Evolutionary conservation across 176 grass and related monocot species (phyloP).

Genomic region (Secale cereale): DNA sequence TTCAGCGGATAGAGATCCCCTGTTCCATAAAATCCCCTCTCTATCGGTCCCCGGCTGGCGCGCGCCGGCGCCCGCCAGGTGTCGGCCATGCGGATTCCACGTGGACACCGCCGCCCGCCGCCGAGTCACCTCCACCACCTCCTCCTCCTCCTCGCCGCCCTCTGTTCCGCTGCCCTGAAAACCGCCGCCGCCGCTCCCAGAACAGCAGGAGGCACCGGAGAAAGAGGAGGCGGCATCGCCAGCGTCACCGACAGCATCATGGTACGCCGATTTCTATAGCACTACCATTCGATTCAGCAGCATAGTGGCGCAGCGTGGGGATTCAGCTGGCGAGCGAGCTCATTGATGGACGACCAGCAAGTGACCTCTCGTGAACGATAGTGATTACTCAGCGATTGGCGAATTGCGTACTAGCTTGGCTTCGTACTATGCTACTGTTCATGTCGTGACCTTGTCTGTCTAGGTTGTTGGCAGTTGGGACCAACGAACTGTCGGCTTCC

Average conservation of each 20-base stretch:
- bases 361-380: not conserved
- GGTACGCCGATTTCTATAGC: not conserved
- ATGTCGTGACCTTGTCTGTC: not conserved
- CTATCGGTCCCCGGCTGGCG: not conserved
- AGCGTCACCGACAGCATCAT: not conserved
- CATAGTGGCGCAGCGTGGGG: too few species aligned
- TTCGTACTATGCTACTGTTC: not conserved
- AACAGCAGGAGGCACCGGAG: not conserved
- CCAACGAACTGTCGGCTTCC: not conserved
- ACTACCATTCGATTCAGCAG: not conserved
- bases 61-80: not conserved
- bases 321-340: not conserved
- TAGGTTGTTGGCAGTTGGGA: too few species aligned
- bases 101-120: not conserved
- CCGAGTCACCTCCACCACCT: not conserved
- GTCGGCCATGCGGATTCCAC: slow-evolving; percentile 29
- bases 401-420: not conserved
- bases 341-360: not conserved
- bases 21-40: not conserved
- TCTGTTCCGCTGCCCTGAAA: not conserved
- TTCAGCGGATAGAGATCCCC: not conserved
- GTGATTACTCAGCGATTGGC: not conserved
- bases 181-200: not conserved
- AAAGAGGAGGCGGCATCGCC: not conserved
- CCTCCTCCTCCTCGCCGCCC: not conserved